Conservation (phyloP, 257 asterid genomes). For the Nicotiana noctiflora region DNA sequence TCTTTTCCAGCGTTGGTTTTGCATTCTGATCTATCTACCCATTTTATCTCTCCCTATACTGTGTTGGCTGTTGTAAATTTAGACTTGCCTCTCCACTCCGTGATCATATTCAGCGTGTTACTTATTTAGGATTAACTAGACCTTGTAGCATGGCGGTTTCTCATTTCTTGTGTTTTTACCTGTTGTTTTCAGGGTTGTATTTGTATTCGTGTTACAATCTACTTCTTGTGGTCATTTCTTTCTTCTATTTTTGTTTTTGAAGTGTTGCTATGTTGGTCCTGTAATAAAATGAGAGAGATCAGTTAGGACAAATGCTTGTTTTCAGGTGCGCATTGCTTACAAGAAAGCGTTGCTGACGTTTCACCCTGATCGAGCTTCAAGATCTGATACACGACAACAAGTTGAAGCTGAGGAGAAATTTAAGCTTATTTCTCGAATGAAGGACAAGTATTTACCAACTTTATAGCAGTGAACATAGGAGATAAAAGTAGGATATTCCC, state of each 20-base stretch:
- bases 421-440: slow-evolving; percentile 75
- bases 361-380: slow-evolving; percentile 84
- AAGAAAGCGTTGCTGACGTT: slow-evolving; percentile 66
- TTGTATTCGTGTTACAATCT: neutral
- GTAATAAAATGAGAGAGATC: neutral
- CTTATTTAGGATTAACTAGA: too few species aligned
- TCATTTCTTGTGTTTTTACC: neutral
- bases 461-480: neutral
- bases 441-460: slow-evolving; percentile 46
- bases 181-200: neutral
- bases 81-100: too few species aligned
- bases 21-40: neutral
- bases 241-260: neutral
- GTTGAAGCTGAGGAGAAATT: slow-evolving; percentile 97
- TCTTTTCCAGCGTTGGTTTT: neutral
- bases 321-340: slow-evolving; percentile 75
- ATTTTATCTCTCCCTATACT: neutral
- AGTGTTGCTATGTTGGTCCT: neutral
- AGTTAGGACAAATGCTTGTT: slow-evolving; percentile 8
- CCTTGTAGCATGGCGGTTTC: neutral
- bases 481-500: neutral
- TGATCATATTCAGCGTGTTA: too few species aligned
- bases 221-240: neutral
- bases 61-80: neutral
- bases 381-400: slow-evolving; percentile 52